These are phyloP conservation scores for Olyra latifolia DNA, from an alignment of 176 grass and related monocot species.

Conservation along the genomic window DNA sequence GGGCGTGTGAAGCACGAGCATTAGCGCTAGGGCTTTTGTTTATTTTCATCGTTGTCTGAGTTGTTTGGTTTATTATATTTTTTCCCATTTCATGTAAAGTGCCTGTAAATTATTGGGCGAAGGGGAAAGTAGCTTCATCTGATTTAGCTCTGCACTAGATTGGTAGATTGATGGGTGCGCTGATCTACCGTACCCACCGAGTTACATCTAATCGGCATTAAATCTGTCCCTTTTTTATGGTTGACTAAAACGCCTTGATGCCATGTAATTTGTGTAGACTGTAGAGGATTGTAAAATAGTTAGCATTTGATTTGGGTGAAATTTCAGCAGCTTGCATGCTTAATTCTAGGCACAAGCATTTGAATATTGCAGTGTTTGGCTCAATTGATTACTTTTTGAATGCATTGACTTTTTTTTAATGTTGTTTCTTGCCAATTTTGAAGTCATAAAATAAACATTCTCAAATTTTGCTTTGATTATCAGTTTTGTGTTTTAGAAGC, in stretches of 20 bases:
- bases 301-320: conserved; percentile 20
- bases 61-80: conserved; percentile 33
- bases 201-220: conserved; percentile 11
- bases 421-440: no score
- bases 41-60: background rate
- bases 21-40: conserved; percentile 26
- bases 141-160: conserved; percentile 38
- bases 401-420: no score
- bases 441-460: no score
- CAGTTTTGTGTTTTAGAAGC: no score
- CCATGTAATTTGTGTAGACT: conserved; percentile 18
- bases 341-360: background rate
- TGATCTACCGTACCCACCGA: background rate
- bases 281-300: conserved; percentile 33
- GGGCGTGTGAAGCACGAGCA: conserved; percentile 89
- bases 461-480: no score
- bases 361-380: background rate
- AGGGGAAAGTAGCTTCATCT: conserved; percentile 38
- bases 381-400: no score
- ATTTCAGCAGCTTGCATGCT: background rate
- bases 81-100: conserved; percentile 36
- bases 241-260: background rate
- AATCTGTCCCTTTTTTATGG: conserved; percentile 10
- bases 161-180: conserved; percentile 24
- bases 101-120: conserved; percentile 66